Conservation (phyloP, 164 flowering plant species). For the Stephania japonica region DNA sequence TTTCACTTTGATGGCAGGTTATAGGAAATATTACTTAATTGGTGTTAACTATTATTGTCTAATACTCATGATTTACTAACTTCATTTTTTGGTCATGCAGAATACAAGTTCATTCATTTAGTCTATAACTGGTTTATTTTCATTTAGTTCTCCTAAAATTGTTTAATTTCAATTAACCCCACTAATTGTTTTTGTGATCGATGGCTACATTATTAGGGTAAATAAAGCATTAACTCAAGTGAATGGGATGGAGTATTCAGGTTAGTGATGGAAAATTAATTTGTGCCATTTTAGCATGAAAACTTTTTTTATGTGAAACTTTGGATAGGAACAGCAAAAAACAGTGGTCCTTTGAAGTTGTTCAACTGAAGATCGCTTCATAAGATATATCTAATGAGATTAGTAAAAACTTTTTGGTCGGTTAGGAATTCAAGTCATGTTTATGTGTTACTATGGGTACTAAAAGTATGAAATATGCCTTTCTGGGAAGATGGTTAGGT, state of each 20-base stretch:
- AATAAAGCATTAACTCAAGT: neutral
- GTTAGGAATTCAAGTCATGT: neutral
- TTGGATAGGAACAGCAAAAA: neutral
- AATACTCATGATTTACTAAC: neutral
- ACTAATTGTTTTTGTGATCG: neutral
- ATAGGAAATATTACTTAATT: constrained; percentile 3
- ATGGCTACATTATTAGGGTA: neutral
- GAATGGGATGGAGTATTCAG: neutral
- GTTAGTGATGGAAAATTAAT: neutral
- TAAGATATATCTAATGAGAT: neutral
- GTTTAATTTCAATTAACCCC: neutral
- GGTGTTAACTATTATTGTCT: neutral
- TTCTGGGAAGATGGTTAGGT: neutral
- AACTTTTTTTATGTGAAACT: neutral
- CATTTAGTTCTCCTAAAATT: neutral
- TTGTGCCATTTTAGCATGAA: neutral
- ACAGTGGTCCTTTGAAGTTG: neutral
- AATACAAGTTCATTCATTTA: neutral
- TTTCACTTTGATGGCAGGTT: constrained; percentile 36
- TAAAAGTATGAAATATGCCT: neutral
- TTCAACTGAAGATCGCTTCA: neutral
- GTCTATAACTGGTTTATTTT: neutral
- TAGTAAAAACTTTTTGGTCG: neutral
- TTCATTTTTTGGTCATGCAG: neutral
- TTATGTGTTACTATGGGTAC: neutral